Evolutionary conservation across 306 rosid genomes (phyloP).

Genomic region (Cucumis hystrix): DNA sequence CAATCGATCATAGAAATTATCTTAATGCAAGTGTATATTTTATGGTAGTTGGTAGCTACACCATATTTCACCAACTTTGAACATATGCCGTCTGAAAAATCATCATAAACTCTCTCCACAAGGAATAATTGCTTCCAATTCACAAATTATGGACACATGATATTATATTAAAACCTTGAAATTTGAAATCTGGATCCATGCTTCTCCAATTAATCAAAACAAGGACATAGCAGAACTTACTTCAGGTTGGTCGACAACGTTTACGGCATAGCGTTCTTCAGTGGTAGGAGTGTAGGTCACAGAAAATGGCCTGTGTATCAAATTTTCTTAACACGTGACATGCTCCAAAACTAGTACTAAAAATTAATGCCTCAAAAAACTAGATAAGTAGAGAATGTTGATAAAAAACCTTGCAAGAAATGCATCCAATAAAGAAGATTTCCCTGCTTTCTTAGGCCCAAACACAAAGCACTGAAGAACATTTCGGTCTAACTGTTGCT

Average conservation of each 20-base stretch:
- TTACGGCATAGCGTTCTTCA: slow-evolving; percentile 72
- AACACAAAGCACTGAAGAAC: slow-evolving; percentile 89
- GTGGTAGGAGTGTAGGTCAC: slow-evolving; percentile 52
- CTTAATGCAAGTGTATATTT: background rate
- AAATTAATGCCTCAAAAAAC: background rate
- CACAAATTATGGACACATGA: background rate
- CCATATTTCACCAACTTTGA: background rate
- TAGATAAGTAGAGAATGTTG: background rate
- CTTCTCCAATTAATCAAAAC: background rate
- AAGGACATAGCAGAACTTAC: slow-evolving; percentile 20
- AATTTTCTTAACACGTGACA: slow-evolving; percentile 5
- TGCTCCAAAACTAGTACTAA: background rate
- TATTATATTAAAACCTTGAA: background rate
- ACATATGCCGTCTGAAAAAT: background rate
- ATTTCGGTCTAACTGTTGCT: slow-evolving; percentile 66
- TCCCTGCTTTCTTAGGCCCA: slow-evolving; percentile 90
- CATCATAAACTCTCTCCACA: background rate
- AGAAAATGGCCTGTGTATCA: slow-evolving; percentile 42
- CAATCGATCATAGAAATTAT: background rate
- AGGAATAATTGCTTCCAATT: background rate
- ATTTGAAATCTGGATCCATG: background rate
- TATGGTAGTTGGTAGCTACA: background rate
- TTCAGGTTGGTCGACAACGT: slow-evolving; percentile 37
- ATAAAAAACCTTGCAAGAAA: slow-evolving; percentile 59
- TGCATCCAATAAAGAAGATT: slow-evolving; percentile 73